Base-by-base conservation (phyloP, 148 eudicot genomes). In the Hydrangea macrophylla region DNA sequence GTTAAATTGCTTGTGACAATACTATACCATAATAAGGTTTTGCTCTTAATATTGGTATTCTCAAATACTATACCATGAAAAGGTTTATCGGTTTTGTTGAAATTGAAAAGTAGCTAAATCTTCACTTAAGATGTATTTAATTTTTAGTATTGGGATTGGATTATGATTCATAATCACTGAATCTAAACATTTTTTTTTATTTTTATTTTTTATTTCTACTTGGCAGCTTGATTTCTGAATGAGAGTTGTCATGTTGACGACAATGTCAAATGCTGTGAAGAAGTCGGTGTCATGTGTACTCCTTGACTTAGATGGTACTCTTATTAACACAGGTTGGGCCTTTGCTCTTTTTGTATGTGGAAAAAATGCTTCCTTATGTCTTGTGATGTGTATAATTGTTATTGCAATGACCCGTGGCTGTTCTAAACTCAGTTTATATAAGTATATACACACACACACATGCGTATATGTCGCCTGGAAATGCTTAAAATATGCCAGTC, bases 251-350 rank as follows among this genome's bases (percentile, higher is more conserved):
- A 84, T 84, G 81, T 75, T 78, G 45, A 80, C 78, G 58, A 36
- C 79, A 64, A 82, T 55, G 25, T 63, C n/a, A n/a, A n/a, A n/a
- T n/a, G n/a, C 88, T 56, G 59, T 81, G 11, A 84, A 72, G 74
- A 85, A 87, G 67, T 70, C 77, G 10, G 87, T 77, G 31, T 81
- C 88, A 13, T 80, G 83, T 75, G 85, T 90, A 53, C 86, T 85
- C 57, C 83, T 85, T 69, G 96, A 92, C 78, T 78, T 92, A 81
- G 97, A 86, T 67, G 95, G 84, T 15, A 86, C 95, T 22, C 92
- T 85, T 77, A 74, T 92, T 20, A 84, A 89, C 64, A 85, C 90
- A 71, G 92, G 96, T n/a, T 87, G 54, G 6, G 17, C 18, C 60
- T 40, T 28, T 33, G 35, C 7, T 55, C 50, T 33, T 26, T 25